Conservation (phyloP, 768 basidiomycete species). For the Lactarius pseudohatsudake region DNA sequence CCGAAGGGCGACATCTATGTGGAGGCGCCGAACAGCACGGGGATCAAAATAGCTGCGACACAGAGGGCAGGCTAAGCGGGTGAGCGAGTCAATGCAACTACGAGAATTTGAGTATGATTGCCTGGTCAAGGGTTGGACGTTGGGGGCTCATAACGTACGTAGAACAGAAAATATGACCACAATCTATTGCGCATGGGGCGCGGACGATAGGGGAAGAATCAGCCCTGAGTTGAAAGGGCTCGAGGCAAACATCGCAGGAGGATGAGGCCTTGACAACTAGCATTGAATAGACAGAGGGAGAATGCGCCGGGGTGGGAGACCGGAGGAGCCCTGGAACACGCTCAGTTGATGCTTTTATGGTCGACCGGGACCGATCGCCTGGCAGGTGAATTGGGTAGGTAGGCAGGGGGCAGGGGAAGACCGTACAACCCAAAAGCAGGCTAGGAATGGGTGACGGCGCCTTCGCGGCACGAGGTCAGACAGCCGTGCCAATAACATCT, state of each 20-base stretch:
- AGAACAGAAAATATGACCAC: conserved; percentile 32
- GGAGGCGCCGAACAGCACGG: conserved; percentile 25
- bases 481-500: conserved; percentile 14
- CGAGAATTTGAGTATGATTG: conserved; percentile 2
- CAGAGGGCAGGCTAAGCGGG: conserved; percentile 26
- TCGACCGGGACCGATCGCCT: conserved; percentile 28
- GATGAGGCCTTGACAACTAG: conserved; percentile 32
- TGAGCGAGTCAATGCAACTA: conserved; percentile 27
- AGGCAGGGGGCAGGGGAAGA: conserved; percentile 10
- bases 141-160: conserved; percentile 26
- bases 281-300: conserved; percentile 28
- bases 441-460: conserved; percentile 19
- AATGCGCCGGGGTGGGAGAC: conserved; percentile 22
- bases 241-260: conserved; percentile 35
- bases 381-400: conserved; percentile 22
- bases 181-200: conserved; percentile 32
- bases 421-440: conserved; percentile 15
- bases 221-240: conserved; percentile 30
- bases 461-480: conserved; percentile 27
- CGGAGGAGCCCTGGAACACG: conserved; percentile 27
- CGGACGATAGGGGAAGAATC: conserved; percentile 15
- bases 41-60: conserved; percentile 27
- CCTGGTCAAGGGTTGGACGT: conserved; percentile 12
- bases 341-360: conserved; percentile 25
- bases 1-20: conserved; percentile 24